Evolutionary conservation across 306 rosid genomes (phyloP).

Genomic region (Quercus berberidifolia): DNA sequence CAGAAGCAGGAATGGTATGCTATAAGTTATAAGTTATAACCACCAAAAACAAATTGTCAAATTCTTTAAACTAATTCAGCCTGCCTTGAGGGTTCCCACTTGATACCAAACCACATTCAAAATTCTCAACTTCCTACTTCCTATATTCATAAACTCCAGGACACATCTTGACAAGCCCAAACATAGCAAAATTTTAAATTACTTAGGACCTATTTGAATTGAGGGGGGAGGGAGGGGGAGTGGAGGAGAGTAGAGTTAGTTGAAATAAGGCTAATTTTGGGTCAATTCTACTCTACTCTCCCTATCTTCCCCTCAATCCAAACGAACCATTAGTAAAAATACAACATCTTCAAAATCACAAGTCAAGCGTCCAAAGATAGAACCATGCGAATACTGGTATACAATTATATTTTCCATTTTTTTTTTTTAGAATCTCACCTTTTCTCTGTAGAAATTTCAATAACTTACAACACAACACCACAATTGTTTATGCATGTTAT

Average conservation of each 20-base stretch:
- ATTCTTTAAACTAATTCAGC: background rate
- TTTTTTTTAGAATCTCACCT: background rate
- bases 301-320: background rate
- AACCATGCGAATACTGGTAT: background rate
- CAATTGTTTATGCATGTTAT: background rate
- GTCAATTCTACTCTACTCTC: too few species aligned
- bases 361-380: background rate
- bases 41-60: background rate
- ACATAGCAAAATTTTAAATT: background rate
- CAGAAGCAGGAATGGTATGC: background rate
- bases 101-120: background rate
- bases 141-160: background rate
- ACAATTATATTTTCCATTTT: background rate
- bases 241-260: too few species aligned
- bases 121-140: background rate
- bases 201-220: background rate
- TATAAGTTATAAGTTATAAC: background rate
- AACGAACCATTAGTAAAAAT: background rate
- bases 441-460: background rate
- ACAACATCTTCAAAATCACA: background rate
- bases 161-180: background rate
- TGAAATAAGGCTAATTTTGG: too few species aligned
- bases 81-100: background rate
- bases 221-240: too few species aligned
- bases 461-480: background rate